Conservation (phyloP, 208 protist genomes). For the Herpetomonas tarakana region DNA sequence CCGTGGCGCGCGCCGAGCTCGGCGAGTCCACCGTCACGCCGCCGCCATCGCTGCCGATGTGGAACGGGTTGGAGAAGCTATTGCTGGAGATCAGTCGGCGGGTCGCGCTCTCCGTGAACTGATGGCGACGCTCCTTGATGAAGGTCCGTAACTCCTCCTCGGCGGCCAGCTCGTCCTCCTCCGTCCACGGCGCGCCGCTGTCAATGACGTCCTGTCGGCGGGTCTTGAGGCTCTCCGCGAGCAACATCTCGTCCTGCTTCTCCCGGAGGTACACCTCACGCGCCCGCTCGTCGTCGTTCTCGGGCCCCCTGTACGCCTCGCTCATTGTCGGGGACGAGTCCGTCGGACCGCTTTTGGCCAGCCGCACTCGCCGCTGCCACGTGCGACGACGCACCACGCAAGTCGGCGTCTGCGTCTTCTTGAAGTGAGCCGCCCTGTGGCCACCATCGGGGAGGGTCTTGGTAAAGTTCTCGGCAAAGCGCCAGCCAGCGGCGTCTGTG, state of each 20-base stretch:
- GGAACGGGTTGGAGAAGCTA: slow-evolving; percentile 42
- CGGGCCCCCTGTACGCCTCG: not conserved
- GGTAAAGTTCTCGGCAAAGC: slow-evolving; percentile 39
- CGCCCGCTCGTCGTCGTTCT: slow-evolving; percentile 11
- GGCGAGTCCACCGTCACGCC: not conserved
- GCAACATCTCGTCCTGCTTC: slow-evolving; percentile 42
- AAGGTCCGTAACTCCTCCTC: slow-evolving; percentile 49
- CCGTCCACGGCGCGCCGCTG: slow-evolving; percentile 27
- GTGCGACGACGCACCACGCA: slow-evolving; percentile 43
- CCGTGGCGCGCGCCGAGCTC: not conserved
- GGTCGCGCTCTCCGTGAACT: slow-evolving; percentile 22
- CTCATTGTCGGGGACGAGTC: not conserved
- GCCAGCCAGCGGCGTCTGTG: slow-evolving; percentile 43
- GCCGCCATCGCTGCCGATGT: not conserved
- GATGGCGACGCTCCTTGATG: slow-evolving; percentile 17
- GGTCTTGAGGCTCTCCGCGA: slow-evolving; percentile 41
- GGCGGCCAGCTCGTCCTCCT: slow-evolving; percentile 31
- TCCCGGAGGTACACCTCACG: slow-evolving; percentile 25
- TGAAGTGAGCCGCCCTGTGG: slow-evolving; percentile 24
- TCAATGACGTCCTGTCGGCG: slow-evolving; percentile 11
- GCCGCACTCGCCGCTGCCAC: slow-evolving; percentile 43
- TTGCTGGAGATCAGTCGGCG: slow-evolving; percentile 22
- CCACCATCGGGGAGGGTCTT: not conserved
- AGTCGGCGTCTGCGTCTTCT: slow-evolving; percentile 35
- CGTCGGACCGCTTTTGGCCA: not conserved